Percentiles rank a stretch among this genome's conserved stretches.
These are phyloP conservation scores for Zasmidium citrigriseum DNA, from an alignment of 2,329 filamentous ascomycete genomes.

Conservation along the genomic window DNA sequence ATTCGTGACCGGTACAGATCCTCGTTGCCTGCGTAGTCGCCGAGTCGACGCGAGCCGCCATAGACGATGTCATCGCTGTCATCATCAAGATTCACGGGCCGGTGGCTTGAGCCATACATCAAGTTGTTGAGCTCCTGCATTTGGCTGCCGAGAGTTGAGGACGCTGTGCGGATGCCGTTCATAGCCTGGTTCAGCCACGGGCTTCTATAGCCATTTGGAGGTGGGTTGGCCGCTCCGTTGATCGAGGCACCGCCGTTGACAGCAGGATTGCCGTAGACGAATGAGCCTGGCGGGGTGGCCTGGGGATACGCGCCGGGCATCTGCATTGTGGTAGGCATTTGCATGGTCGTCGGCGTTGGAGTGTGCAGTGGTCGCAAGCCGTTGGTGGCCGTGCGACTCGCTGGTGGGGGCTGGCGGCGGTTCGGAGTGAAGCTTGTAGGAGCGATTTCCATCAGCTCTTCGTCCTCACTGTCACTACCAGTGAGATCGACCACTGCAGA, in stretches of 20 bases:
- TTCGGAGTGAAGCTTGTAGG: slow-evolving; percentile 27
- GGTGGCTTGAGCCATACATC: slow-evolving; percentile 17
- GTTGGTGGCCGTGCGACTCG: not conserved
- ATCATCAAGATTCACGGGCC: slow-evolving; percentile 18
- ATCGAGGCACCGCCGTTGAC: not conserved
- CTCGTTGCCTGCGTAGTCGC: slow-evolving; percentile 27
- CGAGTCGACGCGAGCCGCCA: slow-evolving; percentile 21
- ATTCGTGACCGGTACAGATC: slow-evolving; percentile 28
- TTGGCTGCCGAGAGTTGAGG: slow-evolving; percentile 5
- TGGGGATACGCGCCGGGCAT: slow-evolving; percentile 28
- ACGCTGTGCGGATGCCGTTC: slow-evolving; percentile 9
- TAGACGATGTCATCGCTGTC: slow-evolving; percentile 30
- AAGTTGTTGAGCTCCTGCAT: slow-evolving; percentile 24
- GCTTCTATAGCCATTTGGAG: not conserved
- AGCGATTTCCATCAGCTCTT: slow-evolving; percentile 30
- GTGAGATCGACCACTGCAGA: slow-evolving; percentile 35
- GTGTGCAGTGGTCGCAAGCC: slow-evolving; percentile 10
- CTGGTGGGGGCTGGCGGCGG: slow-evolving; percentile 6
- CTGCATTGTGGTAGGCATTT: slow-evolving; percentile 7
- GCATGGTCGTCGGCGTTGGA: slow-evolving; percentile 4
- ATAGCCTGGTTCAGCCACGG: slow-evolving; percentile 2
- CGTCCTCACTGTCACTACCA: slow-evolving; percentile 31
- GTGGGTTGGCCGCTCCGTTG: too few species aligned
- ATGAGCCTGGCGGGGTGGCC: not conserved
- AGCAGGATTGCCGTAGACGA: not conserved